Evolutionary conservation across 208 protist genomes (phyloP), one percentile per base, ranked within the genome.

Genomic region (Naegleria fowleri): DNA sequence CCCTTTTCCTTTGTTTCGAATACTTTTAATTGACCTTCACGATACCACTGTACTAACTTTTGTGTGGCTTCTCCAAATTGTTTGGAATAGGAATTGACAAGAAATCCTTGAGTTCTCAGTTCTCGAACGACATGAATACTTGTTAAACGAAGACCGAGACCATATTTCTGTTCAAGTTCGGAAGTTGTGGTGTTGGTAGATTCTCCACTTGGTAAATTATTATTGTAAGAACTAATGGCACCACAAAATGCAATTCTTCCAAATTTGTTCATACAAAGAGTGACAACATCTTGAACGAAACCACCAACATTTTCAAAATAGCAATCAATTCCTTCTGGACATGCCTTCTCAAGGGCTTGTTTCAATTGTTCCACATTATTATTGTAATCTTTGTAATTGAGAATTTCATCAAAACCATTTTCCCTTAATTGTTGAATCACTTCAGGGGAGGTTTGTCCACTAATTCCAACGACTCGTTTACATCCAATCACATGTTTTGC

Each of bases 271-370:
- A 93, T 51, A 48, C 29, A n/a, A 0, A 86, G 39, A 7, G 92
- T 36, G 9, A 55, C 92, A 40, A 83, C 91, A 90, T 93, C 92
- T 0, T 86, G 25, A 41, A 86, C 39, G 22, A 48, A 41, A 33
- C 92, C 91, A 33, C 92, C 92, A 83, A 92, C 76, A 84, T 92
- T 93, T 48, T 93, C 92, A 88, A 93, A 93, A 41, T 91, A 93
- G 15, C 19, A 36, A 59, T 88, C 85, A 29, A 88, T n/a, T 38
- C 85, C 85, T 36, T 88, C 58, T 67, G 85, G 85, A 88, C 85
- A 88, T 15, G 11, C 11, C 33, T 88, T 9, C 38, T 88, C 43
- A 33, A 93, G 83, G 6, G 39, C 75, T 36, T 88, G 11, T 16
- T 91, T 91, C 25, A 89, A 52, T 16, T 75, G 5, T 29, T 33